Evolutionary conservation across 129 eudicot species (phyloP).

Genomic region (Lactuca sativa): DNA sequence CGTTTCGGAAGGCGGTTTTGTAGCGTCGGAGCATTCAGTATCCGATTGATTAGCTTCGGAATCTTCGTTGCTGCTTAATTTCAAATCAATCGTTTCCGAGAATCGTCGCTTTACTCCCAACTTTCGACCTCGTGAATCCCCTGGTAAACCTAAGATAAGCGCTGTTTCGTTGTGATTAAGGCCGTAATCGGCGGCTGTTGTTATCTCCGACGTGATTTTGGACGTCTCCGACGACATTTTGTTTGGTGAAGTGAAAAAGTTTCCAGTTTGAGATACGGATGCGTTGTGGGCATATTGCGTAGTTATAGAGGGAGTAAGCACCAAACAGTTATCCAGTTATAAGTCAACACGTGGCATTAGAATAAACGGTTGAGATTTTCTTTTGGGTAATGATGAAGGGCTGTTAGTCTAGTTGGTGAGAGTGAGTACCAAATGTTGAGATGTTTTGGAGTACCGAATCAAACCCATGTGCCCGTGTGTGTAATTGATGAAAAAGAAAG

Average conservation of each 20-base stretch:
- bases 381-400: neutral
- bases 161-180: slow-evolving; percentile 53
- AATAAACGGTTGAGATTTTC: neutral
- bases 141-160: slow-evolving; percentile 65
- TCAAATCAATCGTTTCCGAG: slow-evolving; percentile 31
- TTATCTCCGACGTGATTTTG: slow-evolving; percentile 22
- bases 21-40: slow-evolving; percentile 25
- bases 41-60: slow-evolving; percentile 9
- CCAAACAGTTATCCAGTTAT: neutral
- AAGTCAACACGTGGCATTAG: slow-evolving; percentile 16
- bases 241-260: neutral
- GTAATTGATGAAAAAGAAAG: neutral
- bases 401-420: slow-evolving; percentile 15
- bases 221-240: slow-evolving; percentile 19
- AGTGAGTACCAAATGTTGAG: slow-evolving; percentile 14
- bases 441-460: slow-evolving; percentile 12
- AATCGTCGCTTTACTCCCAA: slow-evolving; percentile 46
- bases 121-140: slow-evolving; percentile 29
- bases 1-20: slow-evolving; percentile 40
- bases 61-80: slow-evolving; percentile 23
- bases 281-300: neutral
- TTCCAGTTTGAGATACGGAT: slow-evolving; percentile 4
- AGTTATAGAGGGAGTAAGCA: slow-evolving; percentile 12
- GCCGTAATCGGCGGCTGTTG: slow-evolving; percentile 26
- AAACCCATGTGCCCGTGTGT: slow-evolving; percentile 17